Conservation (phyloP, 2,329 filamentous ascomycete genomes). For the Colletotrichum incanum region DNA sequence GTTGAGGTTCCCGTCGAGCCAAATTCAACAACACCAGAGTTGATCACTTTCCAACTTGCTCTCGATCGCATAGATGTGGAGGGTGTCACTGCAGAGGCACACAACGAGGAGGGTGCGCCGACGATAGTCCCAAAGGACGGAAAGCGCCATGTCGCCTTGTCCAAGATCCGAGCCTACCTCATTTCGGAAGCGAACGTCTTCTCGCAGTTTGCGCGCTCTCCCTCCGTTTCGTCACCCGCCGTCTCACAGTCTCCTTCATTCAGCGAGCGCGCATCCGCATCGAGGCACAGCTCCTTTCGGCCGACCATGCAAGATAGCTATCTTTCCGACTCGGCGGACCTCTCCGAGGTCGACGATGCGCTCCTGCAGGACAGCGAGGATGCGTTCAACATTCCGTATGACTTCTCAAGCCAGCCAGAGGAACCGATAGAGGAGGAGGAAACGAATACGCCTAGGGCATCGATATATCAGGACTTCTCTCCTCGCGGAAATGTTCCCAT, state of each 20-base stretch:
- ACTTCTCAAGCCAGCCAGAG: conserved; percentile 56
- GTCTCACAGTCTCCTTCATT: conserved; percentile 63
- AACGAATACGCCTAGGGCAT: conserved; percentile 70
- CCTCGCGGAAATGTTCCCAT: conserved; percentile 27
- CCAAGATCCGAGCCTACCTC: conserved; percentile 74
- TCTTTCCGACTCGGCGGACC: conserved; percentile 53
- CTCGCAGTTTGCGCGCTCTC: conserved; percentile 69
- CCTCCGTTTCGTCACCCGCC: conserved; percentile 68
- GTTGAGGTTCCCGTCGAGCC: conserved; percentile 69
- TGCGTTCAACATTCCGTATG: conserved; percentile 71
- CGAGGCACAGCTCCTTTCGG: conserved; percentile 46
- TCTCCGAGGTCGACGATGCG: conserved; percentile 53
- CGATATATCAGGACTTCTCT: conserved; percentile 57
- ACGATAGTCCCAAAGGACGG: conserved; percentile 69
- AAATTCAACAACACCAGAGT: conserved; percentile 62
- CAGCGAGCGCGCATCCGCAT: conserved; percentile 48
- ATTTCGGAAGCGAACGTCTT: conserved; percentile 80
- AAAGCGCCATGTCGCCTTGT: conserved; percentile 76
- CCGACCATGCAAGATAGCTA: conserved; percentile 45
- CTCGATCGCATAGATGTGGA: conserved; percentile 78
- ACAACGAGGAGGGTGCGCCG: conserved; percentile 51
- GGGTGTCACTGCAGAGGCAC: conserved; percentile 68
- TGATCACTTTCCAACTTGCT: conserved; percentile 76
- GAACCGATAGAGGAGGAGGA: conserved; percentile 55
- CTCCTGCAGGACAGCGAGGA: conserved; percentile 68